Conservation (phyloP, 805 yeast species). For the Teunomyces lycoperdinae region DNA sequence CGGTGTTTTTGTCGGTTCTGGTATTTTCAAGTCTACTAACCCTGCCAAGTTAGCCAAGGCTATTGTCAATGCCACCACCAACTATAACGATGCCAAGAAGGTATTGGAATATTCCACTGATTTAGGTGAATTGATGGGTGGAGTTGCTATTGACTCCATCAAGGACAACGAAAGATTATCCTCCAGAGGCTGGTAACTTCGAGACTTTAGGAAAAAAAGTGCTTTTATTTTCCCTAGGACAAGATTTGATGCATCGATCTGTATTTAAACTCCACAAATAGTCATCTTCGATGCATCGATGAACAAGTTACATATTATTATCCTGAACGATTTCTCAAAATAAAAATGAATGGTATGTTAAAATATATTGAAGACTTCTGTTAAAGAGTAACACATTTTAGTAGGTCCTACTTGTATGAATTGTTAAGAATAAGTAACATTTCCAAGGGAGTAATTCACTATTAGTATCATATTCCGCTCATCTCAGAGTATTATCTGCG, state of each 20-base stretch:
- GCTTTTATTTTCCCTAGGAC: neutral
- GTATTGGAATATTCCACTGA: conserved; percentile 65
- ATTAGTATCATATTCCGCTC: neutral
- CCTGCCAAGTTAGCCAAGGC: conserved; percentile 74
- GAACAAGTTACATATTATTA: neutral
- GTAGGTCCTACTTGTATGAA: too few relatives aligned
- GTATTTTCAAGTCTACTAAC: conserved; percentile 71
- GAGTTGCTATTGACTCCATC: conserved; percentile 56
- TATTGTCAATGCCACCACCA: conserved; percentile 76
- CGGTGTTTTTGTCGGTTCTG: conserved; percentile 76
- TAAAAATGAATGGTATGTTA: too few relatives aligned
- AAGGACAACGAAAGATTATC: conserved; percentile 46
- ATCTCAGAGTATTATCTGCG: neutral
- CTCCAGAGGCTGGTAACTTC: conserved; percentile 49
- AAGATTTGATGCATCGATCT: neutral
- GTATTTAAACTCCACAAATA: neutral
- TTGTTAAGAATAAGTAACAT: too few relatives aligned
- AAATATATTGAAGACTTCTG: too few relatives aligned
- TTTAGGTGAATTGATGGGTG: conserved; percentile 76
- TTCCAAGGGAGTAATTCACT: too few relatives aligned
- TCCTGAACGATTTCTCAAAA: too few relatives aligned
- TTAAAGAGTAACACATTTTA: too few relatives aligned
- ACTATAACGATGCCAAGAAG: conserved; percentile 58
- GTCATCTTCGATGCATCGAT: too few relatives aligned
- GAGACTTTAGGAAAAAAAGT: neutral